phyloP scores from a whole-genome alignment of 1,139 yeast genomes.

The Waltiozyma sp. region DNA sequence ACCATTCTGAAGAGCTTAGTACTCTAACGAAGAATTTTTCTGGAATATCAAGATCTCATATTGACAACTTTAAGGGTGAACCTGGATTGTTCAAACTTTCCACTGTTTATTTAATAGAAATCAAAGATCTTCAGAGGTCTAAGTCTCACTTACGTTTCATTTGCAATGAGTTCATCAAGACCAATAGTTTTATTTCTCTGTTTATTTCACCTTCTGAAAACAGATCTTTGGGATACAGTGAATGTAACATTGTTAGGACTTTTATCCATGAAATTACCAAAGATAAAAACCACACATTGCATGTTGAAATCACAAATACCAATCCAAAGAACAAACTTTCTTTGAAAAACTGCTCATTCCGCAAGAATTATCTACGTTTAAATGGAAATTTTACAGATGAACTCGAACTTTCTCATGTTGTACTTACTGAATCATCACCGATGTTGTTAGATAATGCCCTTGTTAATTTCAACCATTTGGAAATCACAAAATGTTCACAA shows the following conservation, averaged over 20 bases:
- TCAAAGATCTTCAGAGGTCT: background rate
- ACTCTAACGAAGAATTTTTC: background rate
- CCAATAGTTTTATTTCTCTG: background rate
- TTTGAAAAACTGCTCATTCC: background rate
- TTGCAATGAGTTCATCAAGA: background rate
- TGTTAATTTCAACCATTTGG: background rate
- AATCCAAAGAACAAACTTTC: background rate
- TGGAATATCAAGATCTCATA: background rate
- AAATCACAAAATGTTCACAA: background rate
- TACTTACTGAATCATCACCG: background rate
- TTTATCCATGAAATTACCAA: background rate
- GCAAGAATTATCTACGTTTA: background rate
- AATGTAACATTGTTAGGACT: background rate
- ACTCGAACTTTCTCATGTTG: background rate
- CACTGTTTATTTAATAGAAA: background rate
- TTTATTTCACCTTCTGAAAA: background rate
- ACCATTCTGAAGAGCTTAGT: background rate
- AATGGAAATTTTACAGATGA: background rate
- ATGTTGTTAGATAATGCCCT: background rate
- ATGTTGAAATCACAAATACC: background rate
- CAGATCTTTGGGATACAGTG: background rate
- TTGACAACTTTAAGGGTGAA: background rate
- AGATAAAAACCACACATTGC: background rate
- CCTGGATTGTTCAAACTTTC: background rate
- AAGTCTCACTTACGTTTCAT: background rate